Conservation (phyloP, 2,329 filamentous ascomycete genomes). For the Chrysoporthe cubensis region DNA sequence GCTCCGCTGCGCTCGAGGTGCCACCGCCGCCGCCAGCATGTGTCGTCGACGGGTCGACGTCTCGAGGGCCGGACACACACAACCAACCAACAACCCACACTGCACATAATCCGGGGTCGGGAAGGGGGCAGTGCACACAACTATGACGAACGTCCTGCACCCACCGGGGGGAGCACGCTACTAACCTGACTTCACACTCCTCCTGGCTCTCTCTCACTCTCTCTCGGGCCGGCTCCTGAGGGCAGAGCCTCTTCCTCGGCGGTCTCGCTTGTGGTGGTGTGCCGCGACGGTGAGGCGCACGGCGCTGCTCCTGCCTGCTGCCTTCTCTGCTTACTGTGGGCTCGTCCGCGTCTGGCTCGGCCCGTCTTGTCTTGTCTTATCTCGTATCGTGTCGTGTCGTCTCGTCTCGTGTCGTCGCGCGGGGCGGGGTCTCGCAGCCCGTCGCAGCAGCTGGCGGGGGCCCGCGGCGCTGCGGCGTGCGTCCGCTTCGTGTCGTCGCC, state of each 20-base stretch:
- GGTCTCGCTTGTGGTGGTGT: neutral
- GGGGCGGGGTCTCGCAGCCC: neutral
- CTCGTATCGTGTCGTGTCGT: neutral
- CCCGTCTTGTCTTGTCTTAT: neutral
- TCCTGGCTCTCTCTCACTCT: neutral
- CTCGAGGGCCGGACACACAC: neutral
- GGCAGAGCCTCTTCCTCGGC: neutral
- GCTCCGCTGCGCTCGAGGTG: neutral
- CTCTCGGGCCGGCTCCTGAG: neutral
- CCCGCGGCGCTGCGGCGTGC: neutral
- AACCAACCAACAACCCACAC: neutral
- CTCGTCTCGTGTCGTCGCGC: neutral
- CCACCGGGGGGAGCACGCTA: neutral
- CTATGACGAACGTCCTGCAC: neutral
- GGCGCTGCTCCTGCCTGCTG: neutral
- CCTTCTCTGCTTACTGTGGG: neutral
- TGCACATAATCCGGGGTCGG: slow-evolving; percentile 17
- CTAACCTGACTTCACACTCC: slow-evolving; percentile 10
- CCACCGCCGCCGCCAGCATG: no score
- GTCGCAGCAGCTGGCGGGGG: neutral
- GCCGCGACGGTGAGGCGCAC: neutral
- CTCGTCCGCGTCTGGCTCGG: neutral
- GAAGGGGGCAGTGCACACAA: slow-evolving; percentile 12
- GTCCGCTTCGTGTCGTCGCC: neutral
- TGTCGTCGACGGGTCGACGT: neutral